Conservation (phyloP, 1,284 basidiomycete genomes). For the Cryptococcus hybrid region DNA sequence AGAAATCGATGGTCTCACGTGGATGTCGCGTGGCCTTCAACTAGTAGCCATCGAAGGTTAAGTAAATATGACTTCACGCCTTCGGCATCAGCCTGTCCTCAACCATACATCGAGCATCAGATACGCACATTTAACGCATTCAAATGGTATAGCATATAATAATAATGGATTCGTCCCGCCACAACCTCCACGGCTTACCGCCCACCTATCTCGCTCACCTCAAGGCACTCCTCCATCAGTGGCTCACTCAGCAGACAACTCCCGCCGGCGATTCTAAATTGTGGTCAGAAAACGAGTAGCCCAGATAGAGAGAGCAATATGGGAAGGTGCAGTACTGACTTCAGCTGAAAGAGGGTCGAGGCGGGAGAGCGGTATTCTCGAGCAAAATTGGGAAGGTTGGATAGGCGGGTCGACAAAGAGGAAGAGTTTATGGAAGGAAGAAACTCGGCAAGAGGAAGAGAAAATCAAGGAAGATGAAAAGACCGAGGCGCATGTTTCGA, state of each 20-base stretch:
- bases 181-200: constrained; percentile 25
- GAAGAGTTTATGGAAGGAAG: constrained; percentile 9
- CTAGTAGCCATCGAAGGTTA: too few species aligned
- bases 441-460: neutral
- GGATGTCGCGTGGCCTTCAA: too few species aligned
- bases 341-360: neutral
- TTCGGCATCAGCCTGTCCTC: too few species aligned
- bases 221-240: constrained; percentile 27
- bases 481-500: neutral
- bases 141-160: too few species aligned
- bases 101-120: too few species aligned
- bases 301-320: constrained; percentile 26
- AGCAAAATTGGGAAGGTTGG: constrained; percentile 29
- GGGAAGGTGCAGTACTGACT: constrained; percentile 21
- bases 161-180: constrained; percentile 15
- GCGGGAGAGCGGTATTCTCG: constrained; percentile 14
- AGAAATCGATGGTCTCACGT: too few species aligned
- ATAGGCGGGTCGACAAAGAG: constrained; percentile 12
- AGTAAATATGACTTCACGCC: too few species aligned
- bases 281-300: constrained; percentile 19
- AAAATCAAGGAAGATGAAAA: constrained; percentile 1
- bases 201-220: constrained; percentile 30
- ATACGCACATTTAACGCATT: too few species aligned
- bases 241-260: constrained; percentile 28
- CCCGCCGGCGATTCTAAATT: constrained; percentile 5